Base-by-base conservation (phyloP, 345 rosid genomes). In the Ailanthus altissimus region DNA sequence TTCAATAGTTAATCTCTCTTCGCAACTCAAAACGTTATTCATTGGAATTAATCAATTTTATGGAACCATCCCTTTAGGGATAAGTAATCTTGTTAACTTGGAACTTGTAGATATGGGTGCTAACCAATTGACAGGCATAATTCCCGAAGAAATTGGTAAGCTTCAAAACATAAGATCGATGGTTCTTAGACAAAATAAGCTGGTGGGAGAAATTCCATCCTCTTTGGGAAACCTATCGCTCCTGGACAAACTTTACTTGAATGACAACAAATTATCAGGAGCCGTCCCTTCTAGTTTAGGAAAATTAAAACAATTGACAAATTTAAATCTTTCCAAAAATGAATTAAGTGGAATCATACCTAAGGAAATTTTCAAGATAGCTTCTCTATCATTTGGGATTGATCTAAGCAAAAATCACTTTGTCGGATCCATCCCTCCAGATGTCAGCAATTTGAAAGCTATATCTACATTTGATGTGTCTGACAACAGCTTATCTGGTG, bases 151-250 rank as follows among this genome's bases (percentile, higher is more conserved):
- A 2, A 68, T 81, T 0, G 74, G 79, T 13, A 36, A 62, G 2
- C 80, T 77, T 16, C 40, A 8, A 0, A 53, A 65, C 42, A 9
- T 81, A n/a, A 43, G 0, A 8, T 0, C 9, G 10, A 12, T 84
- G 49, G 14, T 15, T 38, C 18, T 78, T 12, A 8, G 0, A 15
- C 47, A 32, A 4, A 84, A 78, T 45, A 12, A 53, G 4, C 11
- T 84, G 2, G 43, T 61, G 0, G 81, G 84, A 18, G 36, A 7
- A 6, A 56, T 79, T 53, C 87, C 83, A 2, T 63, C 62, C 6
- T 43, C 69, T 6, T 2, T 84, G 0, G 83, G 81, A 40, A 84
- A 81, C n/a, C n/a, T n/a, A n/a, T n/a, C n/a, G n/a, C n/a, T n/a
- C n/a, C n/a, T n/a, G n/a, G n/a, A n/a, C n/a, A n/a, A n/a, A 0